Evolutionary conservation across 495 filamentous ascomycete species (phyloP).

Genomic region (Terfezia claveryi): DNA sequence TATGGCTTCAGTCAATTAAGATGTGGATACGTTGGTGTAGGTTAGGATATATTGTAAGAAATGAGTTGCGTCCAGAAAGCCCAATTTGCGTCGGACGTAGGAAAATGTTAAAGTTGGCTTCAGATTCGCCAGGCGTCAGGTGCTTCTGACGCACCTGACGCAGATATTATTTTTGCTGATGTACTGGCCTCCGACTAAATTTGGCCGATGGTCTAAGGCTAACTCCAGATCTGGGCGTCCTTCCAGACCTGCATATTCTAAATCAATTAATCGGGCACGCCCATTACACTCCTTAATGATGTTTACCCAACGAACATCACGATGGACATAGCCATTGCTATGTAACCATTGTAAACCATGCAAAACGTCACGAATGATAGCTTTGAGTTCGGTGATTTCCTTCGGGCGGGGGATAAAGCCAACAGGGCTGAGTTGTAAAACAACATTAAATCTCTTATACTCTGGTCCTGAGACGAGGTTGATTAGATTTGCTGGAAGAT

Average conservation of each 20-base stretch:
- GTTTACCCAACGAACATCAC: conserved; percentile 7
- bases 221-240: background rate
- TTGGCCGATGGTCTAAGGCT: background rate
- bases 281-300: background rate
- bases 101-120: too few species aligned
- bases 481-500: background rate
- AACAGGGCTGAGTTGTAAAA: background rate
- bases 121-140: too few species aligned
- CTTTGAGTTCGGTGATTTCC: background rate
- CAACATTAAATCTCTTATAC: background rate
- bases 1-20: too few species aligned
- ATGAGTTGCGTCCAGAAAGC: too few species aligned
- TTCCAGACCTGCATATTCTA: background rate
- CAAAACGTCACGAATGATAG: conserved; percentile 1
- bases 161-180: too few species aligned
- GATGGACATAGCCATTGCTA: background rate
- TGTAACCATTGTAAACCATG: conserved; percentile 2
- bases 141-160: too few species aligned
- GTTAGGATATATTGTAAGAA: too few species aligned
- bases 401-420: background rate
- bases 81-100: too few species aligned
- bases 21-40: too few species aligned
- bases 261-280: background rate
- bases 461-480: background rate
- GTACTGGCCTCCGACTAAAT: background rate